These are phyloP conservation scores for Abrus precatorius DNA, from an alignment of 306 rosid genomes.

Conservation along the genomic window DNA sequence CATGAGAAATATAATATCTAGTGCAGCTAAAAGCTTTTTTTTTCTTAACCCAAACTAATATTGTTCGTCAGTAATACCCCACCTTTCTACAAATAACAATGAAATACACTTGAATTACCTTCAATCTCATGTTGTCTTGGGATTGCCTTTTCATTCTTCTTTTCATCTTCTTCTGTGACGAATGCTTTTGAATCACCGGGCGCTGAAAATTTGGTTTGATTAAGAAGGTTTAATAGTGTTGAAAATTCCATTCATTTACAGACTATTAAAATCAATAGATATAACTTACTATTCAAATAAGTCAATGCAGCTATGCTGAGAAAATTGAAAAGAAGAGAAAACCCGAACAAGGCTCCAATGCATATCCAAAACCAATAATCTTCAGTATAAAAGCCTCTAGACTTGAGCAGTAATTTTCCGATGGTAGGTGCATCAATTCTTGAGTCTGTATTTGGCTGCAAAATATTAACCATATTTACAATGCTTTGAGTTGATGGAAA, in stretches of 20 bases:
- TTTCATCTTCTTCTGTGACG: conserved; percentile 47
- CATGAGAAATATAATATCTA: neutral
- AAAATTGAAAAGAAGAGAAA: conserved; percentile 69
- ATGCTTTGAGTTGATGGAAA: neutral
- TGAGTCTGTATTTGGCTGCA: conserved; percentile 67
- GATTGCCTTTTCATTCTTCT: conserved; percentile 38
- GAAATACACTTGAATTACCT: conserved; percentile 46
- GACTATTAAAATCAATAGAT: conserved; percentile 22
- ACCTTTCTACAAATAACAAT: conserved; percentile 3
- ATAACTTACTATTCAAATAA: conserved; percentile 67
- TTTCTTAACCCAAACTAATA: neutral
- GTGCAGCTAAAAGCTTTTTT: neutral
- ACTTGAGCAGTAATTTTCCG: conserved; percentile 68
- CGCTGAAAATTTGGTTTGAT: conserved; percentile 57
- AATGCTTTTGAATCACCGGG: conserved; percentile 59
- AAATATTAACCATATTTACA: neutral
- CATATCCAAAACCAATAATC: conserved; percentile 83
- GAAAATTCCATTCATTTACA: neutral
- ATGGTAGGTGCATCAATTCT: conserved; percentile 60
- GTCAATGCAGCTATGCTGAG: conserved; percentile 65
- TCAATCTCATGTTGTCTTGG: conserved; percentile 3
- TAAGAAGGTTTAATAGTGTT: neutral
- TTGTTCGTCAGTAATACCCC: neutral
- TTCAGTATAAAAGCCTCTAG: conserved; percentile 66
- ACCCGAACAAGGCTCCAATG: conserved; percentile 71